Base-by-base conservation (phyloP, 2,329 filamentous ascomycete species). In the Fusarium sp. region DNA sequence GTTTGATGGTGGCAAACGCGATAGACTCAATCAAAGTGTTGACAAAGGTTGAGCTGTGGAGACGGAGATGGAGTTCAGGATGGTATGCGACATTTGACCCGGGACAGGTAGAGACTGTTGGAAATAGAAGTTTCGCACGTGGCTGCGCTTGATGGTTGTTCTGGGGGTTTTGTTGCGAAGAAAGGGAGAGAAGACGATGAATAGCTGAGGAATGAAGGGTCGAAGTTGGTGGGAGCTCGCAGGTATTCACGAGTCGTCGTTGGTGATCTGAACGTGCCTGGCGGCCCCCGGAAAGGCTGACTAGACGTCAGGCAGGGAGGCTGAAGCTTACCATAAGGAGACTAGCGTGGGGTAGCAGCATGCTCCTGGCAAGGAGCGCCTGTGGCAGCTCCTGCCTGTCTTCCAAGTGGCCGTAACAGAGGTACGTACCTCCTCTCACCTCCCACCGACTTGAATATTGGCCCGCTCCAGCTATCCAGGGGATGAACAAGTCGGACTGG, bases 391-490 rank as follows among this genome's bases (percentile, higher is more conserved):
- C 62, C 50, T 47, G 43, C 23, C 18, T 28, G 46, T 44, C 65
- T 56, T 69, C 68, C 54, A 70, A 68, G 68, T 71, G 68, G 68
- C 68, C 65, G 68, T 66, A 72, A 60, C 41, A 61, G 57, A 41
- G 57, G 71, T 73, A 73, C 71, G 71, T 73, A 73, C 65, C 70
- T 61, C 27, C 11, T 36, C 30, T 39, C 50, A 65, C 65, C 73
- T 68, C 70, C 71, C 73, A 76, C 68, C 68, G 65, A 72, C 71
- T 73, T 62, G 65, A 76, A 76, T 76, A 75, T 76, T 76, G 74
- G 71, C 71, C 74, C 73, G 72, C 73, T 63, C 70, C 72, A 73
- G 70, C 72, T 74, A 58, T 72, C 74, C 72, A 75, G 74, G 73
- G 75, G 71, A 72, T 61, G 47, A 70, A 51, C 70, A 60, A 69